Conservation (phyloP, 495 filamentous ascomycete species). For the Aspergillus sclerotiicarbonarius region DNA sequence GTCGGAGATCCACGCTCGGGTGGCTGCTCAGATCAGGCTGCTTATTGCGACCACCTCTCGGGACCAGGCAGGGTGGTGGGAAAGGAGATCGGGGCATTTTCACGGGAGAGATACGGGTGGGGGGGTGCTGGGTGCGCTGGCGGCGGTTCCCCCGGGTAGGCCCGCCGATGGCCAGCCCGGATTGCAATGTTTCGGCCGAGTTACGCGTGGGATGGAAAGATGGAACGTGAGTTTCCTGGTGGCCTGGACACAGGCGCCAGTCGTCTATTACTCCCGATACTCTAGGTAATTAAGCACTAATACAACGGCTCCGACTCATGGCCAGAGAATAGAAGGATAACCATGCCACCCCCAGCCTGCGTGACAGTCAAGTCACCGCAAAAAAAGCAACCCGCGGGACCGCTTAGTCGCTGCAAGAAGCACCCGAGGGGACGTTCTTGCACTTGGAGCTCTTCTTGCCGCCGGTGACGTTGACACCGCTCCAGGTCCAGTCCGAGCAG, state of each 20-base stretch:
- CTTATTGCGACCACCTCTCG: background rate
- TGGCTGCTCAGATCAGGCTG: background rate
- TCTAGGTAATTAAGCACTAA: background rate
- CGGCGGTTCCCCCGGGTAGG: background rate
- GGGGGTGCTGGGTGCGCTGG: too few species aligned
- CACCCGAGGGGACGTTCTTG: constrained; percentile 38
- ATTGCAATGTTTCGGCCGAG: background rate
- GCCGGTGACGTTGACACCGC: constrained; percentile 42
- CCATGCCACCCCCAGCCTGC: too few species aligned
- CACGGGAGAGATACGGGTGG: background rate
- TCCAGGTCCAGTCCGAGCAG: constrained; percentile 47
- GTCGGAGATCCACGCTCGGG: background rate
- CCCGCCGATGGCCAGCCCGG: background rate
- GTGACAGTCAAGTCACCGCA: background rate
- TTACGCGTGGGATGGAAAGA: background rate
- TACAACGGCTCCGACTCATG: background rate
- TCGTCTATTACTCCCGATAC: background rate
- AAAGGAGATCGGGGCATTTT: too few species aligned
- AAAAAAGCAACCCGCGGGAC: background rate
- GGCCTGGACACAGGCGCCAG: too few species aligned
- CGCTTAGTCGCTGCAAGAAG: constrained; percentile 27
- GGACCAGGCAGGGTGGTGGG: background rate
- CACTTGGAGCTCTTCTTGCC: constrained; percentile 44
- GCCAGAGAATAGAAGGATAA: too few species aligned
- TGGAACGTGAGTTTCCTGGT: too few species aligned